These are phyloP conservation scores for Tritrichomonas musculus DNA, from an alignment of 208 protist species.

Conservation along the genomic window DNA sequence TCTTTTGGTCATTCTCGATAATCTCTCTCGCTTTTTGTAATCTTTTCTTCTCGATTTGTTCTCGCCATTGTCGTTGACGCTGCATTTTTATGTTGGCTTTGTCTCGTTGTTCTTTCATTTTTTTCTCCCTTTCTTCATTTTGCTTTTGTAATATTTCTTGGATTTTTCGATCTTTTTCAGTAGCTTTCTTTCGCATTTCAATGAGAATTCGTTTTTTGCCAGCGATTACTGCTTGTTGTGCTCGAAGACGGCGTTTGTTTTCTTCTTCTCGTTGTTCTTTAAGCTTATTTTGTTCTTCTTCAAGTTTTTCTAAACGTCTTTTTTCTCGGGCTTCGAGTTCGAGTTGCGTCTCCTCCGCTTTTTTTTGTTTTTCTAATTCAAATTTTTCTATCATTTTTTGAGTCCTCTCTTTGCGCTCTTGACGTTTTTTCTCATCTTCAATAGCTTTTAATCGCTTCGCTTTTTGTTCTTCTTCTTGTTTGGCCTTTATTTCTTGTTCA, in stretches of 20 bases:
- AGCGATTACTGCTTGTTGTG: not conserved
- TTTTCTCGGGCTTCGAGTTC: not conserved
- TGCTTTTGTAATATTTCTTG: not conserved
- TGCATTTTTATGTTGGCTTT: not conserved
- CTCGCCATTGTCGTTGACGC: not conserved
- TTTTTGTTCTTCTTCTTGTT: constrained; percentile 6
- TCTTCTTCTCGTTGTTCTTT: not conserved
- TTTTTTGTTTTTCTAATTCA: not conserved
- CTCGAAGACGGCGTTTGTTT: not conserved
- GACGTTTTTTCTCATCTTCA: not conserved
- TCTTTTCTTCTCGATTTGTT: not conserved
- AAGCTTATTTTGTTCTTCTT: not conserved
- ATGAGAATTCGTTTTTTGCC: not conserved
- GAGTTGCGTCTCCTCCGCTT: not conserved
- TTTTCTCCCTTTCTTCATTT: not conserved
- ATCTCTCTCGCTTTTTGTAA: not conserved
- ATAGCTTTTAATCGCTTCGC: not conserved
- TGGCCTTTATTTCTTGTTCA: not conserved
- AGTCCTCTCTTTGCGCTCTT: not conserved
- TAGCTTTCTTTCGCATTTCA: not conserved
- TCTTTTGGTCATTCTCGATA: not conserved
- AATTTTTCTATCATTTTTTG: not conserved
- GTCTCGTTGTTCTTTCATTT: not conserved
- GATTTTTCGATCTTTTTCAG: not conserved
- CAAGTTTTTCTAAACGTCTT: not conserved